Evolutionary conservation across 148 eudicot species (phyloP), one percentile per base, ranked within the genome.

Genomic region (Vaccinium myrtillus): DNA sequence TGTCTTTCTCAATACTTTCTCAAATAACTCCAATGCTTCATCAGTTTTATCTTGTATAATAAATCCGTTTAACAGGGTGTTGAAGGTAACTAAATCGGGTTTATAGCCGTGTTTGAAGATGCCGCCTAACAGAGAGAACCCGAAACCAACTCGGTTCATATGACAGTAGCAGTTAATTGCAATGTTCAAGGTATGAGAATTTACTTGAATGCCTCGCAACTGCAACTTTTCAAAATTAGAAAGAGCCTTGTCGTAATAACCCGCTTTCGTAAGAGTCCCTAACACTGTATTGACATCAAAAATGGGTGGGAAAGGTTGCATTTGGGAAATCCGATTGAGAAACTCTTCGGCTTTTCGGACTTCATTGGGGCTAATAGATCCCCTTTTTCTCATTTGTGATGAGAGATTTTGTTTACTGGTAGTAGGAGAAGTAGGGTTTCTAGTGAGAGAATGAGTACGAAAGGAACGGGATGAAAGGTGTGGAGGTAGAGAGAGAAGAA

Each of bases 21-120:
- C 14, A 27, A 85, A 80, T 8, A 85, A 74, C 53, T 79, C 48
- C 14, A 19, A 13, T 6, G 86, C 86, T 56, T 80, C 83, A 5
- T 15, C 54, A 80, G 71, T 2, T n/a, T 54, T 55, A 85, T 59
- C 73, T 21, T 71, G 3, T 6, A 39, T n/a, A 19, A 59, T 10
- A 23, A 83, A 55, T 15, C 85, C 85, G 5, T 77, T 76, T 2
- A 83, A 59, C 48, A 83, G 73, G 63, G 80, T 49, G 12, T 11
- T 83, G 43, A 46, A 83, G 55, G 85, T 76, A 27, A 12, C 15
- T 18, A 79, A 46, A 79, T 16, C 32, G 2, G 87, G 87, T 15
- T 14, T 16, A 75, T 5, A 55, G 32, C 77, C 77, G 3, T 48
- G n/a, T 73, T 73, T 73, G 18, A 73, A 30, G 77, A 73, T 7